These are phyloP conservation scores for Eutreptiella sp. DNA, from an alignment of 208 protist species.

Conservation along the genomic window DNA sequence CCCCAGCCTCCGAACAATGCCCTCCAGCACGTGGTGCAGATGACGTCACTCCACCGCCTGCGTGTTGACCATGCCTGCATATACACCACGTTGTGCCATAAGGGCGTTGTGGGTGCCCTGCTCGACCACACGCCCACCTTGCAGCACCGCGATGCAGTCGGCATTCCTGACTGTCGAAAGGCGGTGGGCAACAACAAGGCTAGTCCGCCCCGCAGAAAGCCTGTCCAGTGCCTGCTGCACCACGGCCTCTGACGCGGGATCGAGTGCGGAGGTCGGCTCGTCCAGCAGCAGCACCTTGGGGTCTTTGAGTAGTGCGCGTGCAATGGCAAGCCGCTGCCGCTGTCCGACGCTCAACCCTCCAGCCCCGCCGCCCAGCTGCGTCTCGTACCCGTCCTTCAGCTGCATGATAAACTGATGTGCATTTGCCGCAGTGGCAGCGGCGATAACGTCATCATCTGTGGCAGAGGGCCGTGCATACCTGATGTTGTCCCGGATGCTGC, in stretches of 20 bases:
- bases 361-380: slow-evolving; percentile 32
- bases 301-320: slow-evolving; percentile 29
- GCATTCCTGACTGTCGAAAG: slow-evolving; percentile 53
- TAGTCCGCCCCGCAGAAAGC: slow-evolving; percentile 52
- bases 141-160: slow-evolving; percentile 43
- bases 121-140: too few species aligned
- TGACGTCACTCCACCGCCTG: too few species aligned
- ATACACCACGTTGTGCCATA: too few species aligned
- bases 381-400: slow-evolving; percentile 43
- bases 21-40: too few species aligned
- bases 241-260: slow-evolving; percentile 48
- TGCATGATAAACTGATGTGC: slow-evolving; percentile 21
- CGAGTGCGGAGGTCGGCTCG: slow-evolving; percentile 61
- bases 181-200: slow-evolving; percentile 70
- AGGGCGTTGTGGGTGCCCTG: too few species aligned
- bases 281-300: slow-evolving; percentile 54
- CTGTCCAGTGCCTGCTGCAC: slow-evolving; percentile 34
- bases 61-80: too few species aligned
- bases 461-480: slow-evolving; percentile 48
- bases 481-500: slow-evolving; percentile 82
- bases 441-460: slow-evolving; percentile 47
- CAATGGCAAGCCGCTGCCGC: slow-evolving; percentile 42
- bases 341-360: slow-evolving; percentile 34
- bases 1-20: too few species aligned
- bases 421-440: slow-evolving; percentile 14